Evolutionary conservation across 495 filamentous ascomycete genomes (phyloP), one percentile per base, ranked within the genome.

Genomic region (Penicillium verhagenii): DNA sequence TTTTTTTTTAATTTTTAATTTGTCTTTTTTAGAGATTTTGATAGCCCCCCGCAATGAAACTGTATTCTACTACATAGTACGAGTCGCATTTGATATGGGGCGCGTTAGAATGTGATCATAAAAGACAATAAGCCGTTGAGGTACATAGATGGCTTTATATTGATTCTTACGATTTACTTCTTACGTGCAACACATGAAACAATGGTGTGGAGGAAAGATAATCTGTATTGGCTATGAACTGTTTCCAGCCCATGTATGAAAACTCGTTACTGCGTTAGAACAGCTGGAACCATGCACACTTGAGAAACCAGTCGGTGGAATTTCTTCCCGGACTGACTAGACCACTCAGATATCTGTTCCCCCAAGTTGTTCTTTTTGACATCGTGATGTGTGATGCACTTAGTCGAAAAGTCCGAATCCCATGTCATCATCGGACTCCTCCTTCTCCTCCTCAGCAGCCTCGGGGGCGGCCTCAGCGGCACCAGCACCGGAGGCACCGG

Each of bases 401-500:
- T 79, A 97, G 82, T 97, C 93, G 88, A 97, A 97, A 56, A 99
- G 92, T 88, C 94, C 94, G 83, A 99, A 96, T 71, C 94, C 94
- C 94, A 99, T 99, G 73, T 99, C 94, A 73, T 99, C 94, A 78
- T 99, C 94, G 71, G 94, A 97, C 85, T 97, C 94, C 76, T 90
- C 86, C 70, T 86, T 81, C 68, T 79, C 78, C 81, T 92, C 86
- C 66, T 87, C 89, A 72, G 84, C 80, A 72, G 89, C 86, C 64
- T 80, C 86, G 74, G 84, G 85, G 57, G 83, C 77, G 61, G 84
- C 83, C 59, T 82, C 87, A 56, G 76, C 87, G 59, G 78, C 90
- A 67, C 74, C 90, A 66, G 76, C 87, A 65, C 79, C 86, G 62
- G n/a, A n/a, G n/a, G 82, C 86, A 59, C 72, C 84, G 68, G 74